Evolutionary conservation across 768 basidiomycete species (phyloP), one percentile per base, ranked within the genome.

Genomic region (Sistotremastrum niveocremeum): DNA sequence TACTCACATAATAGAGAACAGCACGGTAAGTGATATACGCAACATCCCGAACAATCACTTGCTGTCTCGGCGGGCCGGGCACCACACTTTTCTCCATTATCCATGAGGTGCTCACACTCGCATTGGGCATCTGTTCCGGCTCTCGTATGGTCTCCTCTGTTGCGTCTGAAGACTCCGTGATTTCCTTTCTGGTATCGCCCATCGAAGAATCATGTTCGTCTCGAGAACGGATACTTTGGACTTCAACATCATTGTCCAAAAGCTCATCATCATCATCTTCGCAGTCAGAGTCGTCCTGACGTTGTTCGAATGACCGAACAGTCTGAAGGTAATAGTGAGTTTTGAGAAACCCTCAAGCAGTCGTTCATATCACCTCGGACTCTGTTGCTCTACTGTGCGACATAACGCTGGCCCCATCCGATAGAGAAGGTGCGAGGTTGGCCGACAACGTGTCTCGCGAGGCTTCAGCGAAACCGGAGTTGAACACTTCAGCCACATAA

Each of bases 1-100:
- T 7, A 59, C 73, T 62, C 54, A 86, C 86, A 61, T 87, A 91
- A 63, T 87, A 89, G 8, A 91, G 65, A 30, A 80, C 66, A 1
- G 78, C 77, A 50, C 66, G 72, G 59, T 78, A 81, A 1, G 80
- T 81, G 28, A 70, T 59, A 59, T 77, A 79, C 11, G 80, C 70
- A 1, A 73, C 74, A 51, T 80, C 79, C 34, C 63, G 60, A 11
- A 81, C 66, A 34, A 76, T 58, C 12, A 80, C 71, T 32, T 63
- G 67, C 42, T 67, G 64, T 59, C 78, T 80, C 39, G 57, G 65
- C 2, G 76, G 76, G 6, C 77, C 73, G 3, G 53, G 42, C 9
- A 29, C 30, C 10, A 38, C 37, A 10, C 12, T 10, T 9, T 44
- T 34, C 6, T 44, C 42, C 9, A n/a, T 30, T 34, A 20, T 44